These are phyloP conservation scores for Myriosclerotinia duriaeana DNA, from an alignment of 2,329 filamentous ascomycete species.

Conservation along the genomic window DNA sequence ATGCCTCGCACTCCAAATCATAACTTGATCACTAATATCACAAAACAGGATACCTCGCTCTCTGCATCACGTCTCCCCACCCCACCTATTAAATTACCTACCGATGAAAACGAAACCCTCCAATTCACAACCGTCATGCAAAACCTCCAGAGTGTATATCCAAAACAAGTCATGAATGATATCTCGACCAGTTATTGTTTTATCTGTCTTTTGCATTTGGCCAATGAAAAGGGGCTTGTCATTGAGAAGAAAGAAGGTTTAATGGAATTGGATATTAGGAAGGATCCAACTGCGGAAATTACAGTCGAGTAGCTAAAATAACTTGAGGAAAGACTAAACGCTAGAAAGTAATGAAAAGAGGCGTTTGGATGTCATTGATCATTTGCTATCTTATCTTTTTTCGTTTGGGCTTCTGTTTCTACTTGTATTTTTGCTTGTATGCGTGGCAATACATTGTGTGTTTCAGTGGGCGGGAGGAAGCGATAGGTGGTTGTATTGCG, in stretches of 20 bases:
- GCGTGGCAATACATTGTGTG: too few relatives aligned
- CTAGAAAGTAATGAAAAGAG: not conserved
- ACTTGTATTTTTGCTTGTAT: too few relatives aligned
- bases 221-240: constrained; percentile 72
- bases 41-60: constrained; percentile 16
- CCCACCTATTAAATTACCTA: constrained; percentile 39
- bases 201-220: constrained; percentile 74
- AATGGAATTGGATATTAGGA: constrained; percentile 59
- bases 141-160: constrained; percentile 79
- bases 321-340: not conserved
- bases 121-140: constrained; percentile 94
- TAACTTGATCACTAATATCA: constrained; percentile 1
- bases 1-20: not conserved
- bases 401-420: too few relatives aligned
- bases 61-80: constrained; percentile 39
- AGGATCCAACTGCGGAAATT: constrained; percentile 61
- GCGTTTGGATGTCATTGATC: not conserved
- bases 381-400: too few relatives aligned
- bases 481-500: too few relatives aligned
- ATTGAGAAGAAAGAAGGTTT: constrained; percentile 55
- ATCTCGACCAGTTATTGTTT: constrained; percentile 94
- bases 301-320: constrained; percentile 39
- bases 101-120: constrained; percentile 52
- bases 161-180: constrained; percentile 81
- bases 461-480: too few relatives aligned